Evolutionary conservation across 2,329 filamentous ascomycete species (phyloP).

Genomic region (Tympanopsis confertula): DNA sequence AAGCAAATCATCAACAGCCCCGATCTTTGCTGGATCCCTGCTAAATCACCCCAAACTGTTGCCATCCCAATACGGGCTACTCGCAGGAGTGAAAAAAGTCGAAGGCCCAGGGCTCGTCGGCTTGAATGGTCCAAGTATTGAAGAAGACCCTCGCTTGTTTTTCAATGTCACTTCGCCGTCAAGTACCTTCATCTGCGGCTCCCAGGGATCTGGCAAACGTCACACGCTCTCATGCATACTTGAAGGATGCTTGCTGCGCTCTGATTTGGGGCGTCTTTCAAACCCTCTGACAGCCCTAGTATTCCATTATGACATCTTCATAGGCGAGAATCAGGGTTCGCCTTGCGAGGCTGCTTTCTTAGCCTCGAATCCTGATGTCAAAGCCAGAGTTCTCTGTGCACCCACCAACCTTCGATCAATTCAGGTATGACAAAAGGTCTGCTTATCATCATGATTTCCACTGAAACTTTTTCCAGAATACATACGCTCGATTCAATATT

Average conservation of each 20-base stretch:
- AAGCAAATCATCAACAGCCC: too few relatives aligned
- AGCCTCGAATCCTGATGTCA: conserved; percentile 26
- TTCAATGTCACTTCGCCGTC: conserved; percentile 40
- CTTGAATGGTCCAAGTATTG: too few relatives aligned
- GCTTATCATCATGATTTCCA: conserved; percentile 11
- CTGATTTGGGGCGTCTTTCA: conserved; percentile 23
- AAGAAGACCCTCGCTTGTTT: conserved; percentile 22
- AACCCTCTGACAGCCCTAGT: conserved; percentile 34
- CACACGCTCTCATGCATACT: conserved; percentile 43
- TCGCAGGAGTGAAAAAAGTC: too few relatives aligned
- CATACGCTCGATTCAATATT: conserved; percentile 28
- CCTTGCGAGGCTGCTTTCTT: conserved; percentile 41
- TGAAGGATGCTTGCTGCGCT: conserved; percentile 17
- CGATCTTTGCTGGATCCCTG: too few relatives aligned
- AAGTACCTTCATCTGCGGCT: conserved; percentile 49
- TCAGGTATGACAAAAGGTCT: conserved; percentile 23
- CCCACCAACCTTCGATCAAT: conserved; percentile 28
- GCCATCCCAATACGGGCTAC: too few relatives aligned
- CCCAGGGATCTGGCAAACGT: conserved; percentile 46
- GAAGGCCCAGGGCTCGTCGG: too few relatives aligned
- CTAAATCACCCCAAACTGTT: too few relatives aligned
- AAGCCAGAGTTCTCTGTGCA: conserved; percentile 33
- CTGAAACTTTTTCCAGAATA: conserved; percentile 14
- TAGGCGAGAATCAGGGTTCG: conserved; percentile 7
- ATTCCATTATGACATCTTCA: conserved; percentile 37